Evolutionary conservation across 176 grass and related monocot genomes (phyloP).

Genomic region (Aegilops speltoides): DNA sequence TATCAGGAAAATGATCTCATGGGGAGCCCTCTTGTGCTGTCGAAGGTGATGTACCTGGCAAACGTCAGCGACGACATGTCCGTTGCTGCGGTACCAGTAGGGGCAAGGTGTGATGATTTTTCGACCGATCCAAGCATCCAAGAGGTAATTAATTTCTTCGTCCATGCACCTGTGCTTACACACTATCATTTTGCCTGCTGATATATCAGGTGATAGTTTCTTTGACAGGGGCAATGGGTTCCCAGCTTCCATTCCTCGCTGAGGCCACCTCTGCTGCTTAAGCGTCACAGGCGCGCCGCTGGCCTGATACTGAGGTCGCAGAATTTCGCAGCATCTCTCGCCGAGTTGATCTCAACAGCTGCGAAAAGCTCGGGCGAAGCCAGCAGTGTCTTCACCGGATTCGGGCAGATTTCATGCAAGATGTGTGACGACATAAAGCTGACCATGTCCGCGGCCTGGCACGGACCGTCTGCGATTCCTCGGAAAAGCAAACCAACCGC

Average conservation of each 20-base stretch:
- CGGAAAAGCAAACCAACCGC: conserved; percentile 36
- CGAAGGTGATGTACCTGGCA: conserved; percentile 76
- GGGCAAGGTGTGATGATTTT: conserved; percentile 83
- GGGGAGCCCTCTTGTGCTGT: conserved; percentile 62
- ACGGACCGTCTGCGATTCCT: conserved; percentile 40
- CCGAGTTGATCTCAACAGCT: conserved; percentile 48
- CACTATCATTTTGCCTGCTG: conserved; percentile 37
- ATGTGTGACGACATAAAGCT: conserved; percentile 59
- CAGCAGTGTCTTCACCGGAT: conserved; percentile 48
- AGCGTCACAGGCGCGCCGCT: conserved; percentile 47
- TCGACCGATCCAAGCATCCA: conserved; percentile 12
- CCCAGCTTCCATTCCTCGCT: conserved; percentile 39
- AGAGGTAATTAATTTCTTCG: conserved; percentile 67
- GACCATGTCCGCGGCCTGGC: conserved; percentile 55
- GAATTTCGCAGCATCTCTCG: conserved; percentile 57
- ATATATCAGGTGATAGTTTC: conserved; percentile 50
- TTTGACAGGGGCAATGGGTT: conserved; percentile 62
- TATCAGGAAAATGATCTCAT: conserved; percentile 44
- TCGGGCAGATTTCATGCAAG: conserved; percentile 57
- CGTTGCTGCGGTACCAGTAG: conserved; percentile 55
- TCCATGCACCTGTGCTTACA: background rate
- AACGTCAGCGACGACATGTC: conserved; percentile 58
- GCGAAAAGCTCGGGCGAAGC: conserved; percentile 29
- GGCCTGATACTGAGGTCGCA: conserved; percentile 60
- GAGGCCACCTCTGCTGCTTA: conserved; percentile 64